Base-by-base conservation (phyloP, 106 monocot genomes). In the Apostasia shenzhenica region DNA sequence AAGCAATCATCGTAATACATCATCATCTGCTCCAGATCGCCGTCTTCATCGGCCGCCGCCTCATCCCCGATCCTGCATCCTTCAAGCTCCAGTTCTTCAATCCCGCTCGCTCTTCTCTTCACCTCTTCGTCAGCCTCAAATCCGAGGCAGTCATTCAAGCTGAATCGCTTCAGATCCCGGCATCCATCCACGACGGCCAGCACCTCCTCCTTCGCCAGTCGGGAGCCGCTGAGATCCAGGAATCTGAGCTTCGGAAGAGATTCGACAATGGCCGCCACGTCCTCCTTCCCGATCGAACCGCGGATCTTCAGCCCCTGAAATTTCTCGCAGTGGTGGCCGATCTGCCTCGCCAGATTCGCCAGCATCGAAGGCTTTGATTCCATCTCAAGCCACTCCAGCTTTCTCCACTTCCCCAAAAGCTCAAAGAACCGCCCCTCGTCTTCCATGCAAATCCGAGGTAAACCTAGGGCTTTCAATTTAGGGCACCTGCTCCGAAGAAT, bases 41-140 rank as follows among this genome's bases (percentile, higher is more conserved):
- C 26, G 7, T 5, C 43, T 1, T 49, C 12, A 47, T 48, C n/a
- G 2, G 2, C 1, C 2, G 12, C 45, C 45, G 13, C 26, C 10
- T 26, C 12, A 49, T 74, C 74, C 2, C 41, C 44, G 13, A 61
- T 2, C 12, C 58, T 55, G 42, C 63, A 65, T 3, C 68, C 78
- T 41, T 78, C 78, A 8, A 68, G 26, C 42, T 85, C 72, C 40
- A 85, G 75, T 9, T 45, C 26, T 51, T 70, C 7, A 5, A 81
- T 75, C 4, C 44, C 48, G 5, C 47, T 9, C n/a, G 14, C 70
- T 8, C 70, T 57, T 55, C 66, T 54, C 40, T 61, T 8, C 12
- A 80, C 63, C 68, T 87, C 77, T 26, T 75, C 82, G 64, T 80
- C 74, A 1, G 41, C 65, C 51, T 87, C 68, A 55, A 87, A 77